Evolutionary conservation across 805 yeast species (phyloP).

Genomic region (Kodamaea kaohsiungensis): DNA sequence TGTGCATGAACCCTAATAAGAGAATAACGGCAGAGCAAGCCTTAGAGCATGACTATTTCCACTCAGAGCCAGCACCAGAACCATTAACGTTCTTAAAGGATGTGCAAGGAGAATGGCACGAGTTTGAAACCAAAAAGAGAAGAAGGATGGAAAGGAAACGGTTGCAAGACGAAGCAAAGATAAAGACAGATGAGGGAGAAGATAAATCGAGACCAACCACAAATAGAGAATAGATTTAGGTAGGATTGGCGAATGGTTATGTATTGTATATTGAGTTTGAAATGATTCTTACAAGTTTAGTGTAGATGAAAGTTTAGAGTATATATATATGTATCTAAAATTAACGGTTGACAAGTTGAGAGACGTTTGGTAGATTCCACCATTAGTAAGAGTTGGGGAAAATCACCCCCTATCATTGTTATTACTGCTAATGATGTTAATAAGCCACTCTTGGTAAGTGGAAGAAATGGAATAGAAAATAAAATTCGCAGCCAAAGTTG

Average conservation of each 20-base stretch:
- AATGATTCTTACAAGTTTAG: too few species aligned
- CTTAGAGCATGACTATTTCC: conserved; percentile 68
- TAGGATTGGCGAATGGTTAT: not conserved
- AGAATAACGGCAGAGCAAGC: conserved; percentile 74
- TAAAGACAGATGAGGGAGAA: not conserved
- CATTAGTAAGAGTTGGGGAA: not conserved
- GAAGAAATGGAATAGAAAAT: not conserved
- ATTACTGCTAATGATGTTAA: not conserved
- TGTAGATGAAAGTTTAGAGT: too few species aligned
- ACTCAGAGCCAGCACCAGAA: conserved; percentile 64
- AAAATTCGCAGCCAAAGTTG: not conserved
- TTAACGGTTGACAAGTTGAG: not conserved
- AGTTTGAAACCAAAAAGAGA: conserved; percentile 87
- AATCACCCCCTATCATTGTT: not conserved
- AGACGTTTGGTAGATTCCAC: not conserved
- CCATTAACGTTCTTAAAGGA: conserved; percentile 55
- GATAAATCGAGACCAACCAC: not conserved
- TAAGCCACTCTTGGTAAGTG: not conserved
- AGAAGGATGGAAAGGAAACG: conserved; percentile 51
- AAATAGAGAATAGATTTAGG: not conserved
- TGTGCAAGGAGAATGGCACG: conserved; percentile 92
- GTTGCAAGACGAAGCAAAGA: conserved; percentile 29
- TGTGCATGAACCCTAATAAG: conserved; percentile 65
- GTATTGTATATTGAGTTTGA: too few species aligned
- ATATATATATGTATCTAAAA: too few species aligned